These are phyloP conservation scores for Amanita jacksonii DNA, from an alignment of 768 basidiomycete species.

Conservation along the genomic window DNA sequence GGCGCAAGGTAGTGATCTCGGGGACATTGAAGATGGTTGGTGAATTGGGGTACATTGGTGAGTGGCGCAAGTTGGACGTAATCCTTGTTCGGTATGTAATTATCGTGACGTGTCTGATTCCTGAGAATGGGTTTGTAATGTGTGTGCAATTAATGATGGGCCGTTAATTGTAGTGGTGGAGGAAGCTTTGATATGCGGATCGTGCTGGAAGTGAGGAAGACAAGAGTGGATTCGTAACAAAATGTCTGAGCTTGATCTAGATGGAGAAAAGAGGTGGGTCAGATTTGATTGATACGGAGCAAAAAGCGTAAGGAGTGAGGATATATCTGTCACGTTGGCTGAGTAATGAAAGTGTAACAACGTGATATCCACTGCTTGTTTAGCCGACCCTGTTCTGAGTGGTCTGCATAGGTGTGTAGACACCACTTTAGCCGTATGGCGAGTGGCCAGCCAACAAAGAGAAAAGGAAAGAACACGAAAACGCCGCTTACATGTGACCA, in stretches of 20 bases:
- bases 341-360: not conserved
- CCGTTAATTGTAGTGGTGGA: not conserved
- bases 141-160: not conserved
- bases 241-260: not conserved
- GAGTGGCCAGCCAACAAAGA: no score
- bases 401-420: no score
- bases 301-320: not conserved
- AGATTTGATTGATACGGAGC: no score
- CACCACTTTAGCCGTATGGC: no score
- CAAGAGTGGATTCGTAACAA: no score
- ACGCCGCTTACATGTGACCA: no score
- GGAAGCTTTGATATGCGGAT: not conserved
- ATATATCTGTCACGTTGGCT: not conserved
- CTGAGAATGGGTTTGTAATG: not conserved
- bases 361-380: not conserved
- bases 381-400: no score
- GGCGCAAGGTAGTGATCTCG: conserved; percentile 51
- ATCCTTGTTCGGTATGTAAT: no score
- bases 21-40: conserved; percentile 58
- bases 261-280: not conserved
- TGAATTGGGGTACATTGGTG: conserved; percentile 41
- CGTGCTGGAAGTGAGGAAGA: no score
- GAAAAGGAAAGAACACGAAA: no score
- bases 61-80: no score
- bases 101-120: not conserved